Conservation (phyloP, 2,329 filamentous ascomycete species). For the Colletotrichum tamarilloi region DNA sequence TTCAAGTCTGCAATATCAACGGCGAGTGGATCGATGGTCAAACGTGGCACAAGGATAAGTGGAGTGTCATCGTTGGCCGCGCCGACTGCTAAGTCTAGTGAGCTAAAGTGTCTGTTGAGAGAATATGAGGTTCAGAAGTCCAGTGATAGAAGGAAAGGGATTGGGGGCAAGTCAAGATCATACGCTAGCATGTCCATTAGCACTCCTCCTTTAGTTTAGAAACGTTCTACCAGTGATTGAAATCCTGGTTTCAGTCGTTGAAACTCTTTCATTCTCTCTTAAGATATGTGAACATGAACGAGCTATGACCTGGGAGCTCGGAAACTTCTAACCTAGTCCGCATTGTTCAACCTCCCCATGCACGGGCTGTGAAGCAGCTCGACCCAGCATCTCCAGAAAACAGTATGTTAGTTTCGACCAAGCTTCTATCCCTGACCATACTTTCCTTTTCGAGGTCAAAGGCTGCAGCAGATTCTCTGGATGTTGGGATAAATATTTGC, state of each 20-base stretch:
- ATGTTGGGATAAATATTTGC: no score
- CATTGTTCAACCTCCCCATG: no score
- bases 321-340: no score
- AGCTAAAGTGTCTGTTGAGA: neutral
- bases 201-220: neutral
- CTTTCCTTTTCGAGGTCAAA: no score
- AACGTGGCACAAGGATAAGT: neutral
- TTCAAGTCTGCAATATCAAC: neutral
- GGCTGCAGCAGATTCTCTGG: no score
- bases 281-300: no score
- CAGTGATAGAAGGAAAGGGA: neutral
- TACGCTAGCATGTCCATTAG: neutral
- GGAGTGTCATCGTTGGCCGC: conserved; percentile 4
- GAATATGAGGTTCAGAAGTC: neutral
- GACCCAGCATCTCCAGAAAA: no score
- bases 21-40: neutral
- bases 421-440: no score
- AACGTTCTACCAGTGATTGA: neutral
- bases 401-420: no score
- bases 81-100: neutral
- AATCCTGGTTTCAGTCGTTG: neutral
- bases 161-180: neutral
- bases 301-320: no score
- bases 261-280: no score
- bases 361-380: no score